Base-by-base conservation (phyloP, 2,329 filamentous ascomycete genomes). In the Diaporthe citriasiana region DNA sequence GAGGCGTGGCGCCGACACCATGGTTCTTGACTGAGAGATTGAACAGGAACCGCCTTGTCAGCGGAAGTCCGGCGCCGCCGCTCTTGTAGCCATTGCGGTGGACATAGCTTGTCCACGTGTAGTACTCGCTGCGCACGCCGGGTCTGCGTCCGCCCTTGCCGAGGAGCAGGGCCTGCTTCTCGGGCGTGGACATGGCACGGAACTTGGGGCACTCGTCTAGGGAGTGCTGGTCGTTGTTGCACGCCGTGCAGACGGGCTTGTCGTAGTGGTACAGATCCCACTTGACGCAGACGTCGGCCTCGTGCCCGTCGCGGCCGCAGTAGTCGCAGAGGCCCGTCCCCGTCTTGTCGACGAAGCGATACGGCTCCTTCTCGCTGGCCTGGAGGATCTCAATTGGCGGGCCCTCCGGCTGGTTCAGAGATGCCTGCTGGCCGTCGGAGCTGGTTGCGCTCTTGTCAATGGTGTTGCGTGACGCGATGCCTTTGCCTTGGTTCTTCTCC, bases 131-230 rank as follows among this genome's bases (percentile, higher is more conserved):
- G 9, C 73, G 69, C 19, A 72, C 73, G 25, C 73, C 73, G 2
- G 73, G 73, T 27, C 55, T 30, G 25, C 56, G 4, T 15, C 45
- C 69, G 4, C 73, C 73, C 45, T 51, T 50, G 15, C 4, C 60
- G 19, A 74, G 25, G 17, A 74, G 51, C 12, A 74, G 69, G 33
- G 35, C 38, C 53, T 35, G 13, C 53, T 57, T 65, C 27, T 35
- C 7, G 2, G 55, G 9, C 1, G 6, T 2, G 13, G 15, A 0
- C 56, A 65, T 40, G 2, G 17, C n/a, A 4, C 13, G 38, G 65
- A 74, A 74, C 25, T 17, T 30, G 27, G 30, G 35, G 17, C 70
- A 74, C 30, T 74, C 73, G 50, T 73, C 73, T 5, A 75, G 33
- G 15, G 6, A 1, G 50, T 70, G 65, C n/a, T 57, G 22, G 2